Evolutionary conservation across 768 basidiomycete species (phyloP).

Genomic region (Phylloporus sp.): DNA sequence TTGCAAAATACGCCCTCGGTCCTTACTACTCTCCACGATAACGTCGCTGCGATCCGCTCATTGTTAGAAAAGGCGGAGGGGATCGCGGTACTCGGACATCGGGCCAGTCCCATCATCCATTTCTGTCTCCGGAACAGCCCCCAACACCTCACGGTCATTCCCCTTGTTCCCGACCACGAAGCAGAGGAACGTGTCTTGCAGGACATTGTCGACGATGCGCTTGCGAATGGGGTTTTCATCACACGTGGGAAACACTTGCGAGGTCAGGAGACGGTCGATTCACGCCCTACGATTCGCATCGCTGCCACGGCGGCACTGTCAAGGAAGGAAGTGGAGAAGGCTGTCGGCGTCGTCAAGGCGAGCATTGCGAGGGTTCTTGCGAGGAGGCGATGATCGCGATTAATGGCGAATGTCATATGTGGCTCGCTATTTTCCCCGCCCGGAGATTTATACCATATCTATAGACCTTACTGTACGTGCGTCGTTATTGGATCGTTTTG

Average conservation of each 20-base stretch:
- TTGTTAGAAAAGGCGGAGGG: slow-evolving; percentile 75
- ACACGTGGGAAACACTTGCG: slow-evolving; percentile 78
- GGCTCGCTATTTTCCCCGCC: neutral
- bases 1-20: slow-evolving; percentile 72
- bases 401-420: neutral
- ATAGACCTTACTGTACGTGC: slow-evolving; percentile 20
- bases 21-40: slow-evolving; percentile 73
- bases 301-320: slow-evolving; percentile 73
- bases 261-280: slow-evolving; percentile 79
- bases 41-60: slow-evolving; percentile 69
- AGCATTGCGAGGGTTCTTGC: slow-evolving; percentile 71
- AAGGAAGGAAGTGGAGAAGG: slow-evolving; percentile 91
- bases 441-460: slow-evolving; percentile 29
- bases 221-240: slow-evolving; percentile 77
- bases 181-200: slow-evolving; percentile 79
- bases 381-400: slow-evolving; percentile 43
- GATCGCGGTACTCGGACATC: slow-evolving; percentile 83
- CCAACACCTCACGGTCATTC: slow-evolving; percentile 17
- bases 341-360: slow-evolving; percentile 65
- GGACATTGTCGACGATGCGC: slow-evolving; percentile 85
- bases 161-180: slow-evolving; percentile 43
- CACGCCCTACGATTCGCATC: slow-evolving; percentile 80
- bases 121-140: slow-evolving; percentile 51
- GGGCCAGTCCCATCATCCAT: slow-evolving; percentile 85
- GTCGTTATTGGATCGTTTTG: slow-evolving; percentile 10